phyloP scores from a whole-genome alignment of 805 yeast genomes.

The Kluyveromyces aestuarii region DNA sequence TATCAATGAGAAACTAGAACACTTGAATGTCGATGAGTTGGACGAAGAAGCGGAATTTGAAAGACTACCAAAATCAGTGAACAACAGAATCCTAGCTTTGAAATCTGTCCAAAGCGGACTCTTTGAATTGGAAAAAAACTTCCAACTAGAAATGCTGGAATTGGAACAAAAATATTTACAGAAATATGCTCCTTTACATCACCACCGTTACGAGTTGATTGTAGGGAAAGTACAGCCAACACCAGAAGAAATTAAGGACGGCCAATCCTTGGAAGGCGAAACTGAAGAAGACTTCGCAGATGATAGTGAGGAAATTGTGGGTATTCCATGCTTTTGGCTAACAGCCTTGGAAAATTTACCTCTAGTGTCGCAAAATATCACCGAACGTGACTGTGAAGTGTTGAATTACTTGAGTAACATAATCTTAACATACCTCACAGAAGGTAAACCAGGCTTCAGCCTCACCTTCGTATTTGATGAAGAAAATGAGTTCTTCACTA shows the following conservation, averaged over 20 bases:
- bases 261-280: constrained; percentile 54
- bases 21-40: background rate
- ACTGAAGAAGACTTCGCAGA: constrained; percentile 37
- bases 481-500: constrained; percentile 67
- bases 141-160: constrained; percentile 79
- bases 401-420: constrained; percentile 60
- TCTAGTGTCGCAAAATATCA: constrained; percentile 71
- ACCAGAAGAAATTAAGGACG: constrained; percentile 65
- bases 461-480: constrained; percentile 70
- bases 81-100: constrained; percentile 70
- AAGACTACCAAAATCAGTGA: constrained; percentile 60
- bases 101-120: constrained; percentile 75
- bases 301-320: constrained; percentile 41
- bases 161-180: constrained; percentile 72
- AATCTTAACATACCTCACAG: constrained; percentile 64
- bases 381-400: constrained; percentile 85
- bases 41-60: constrained; percentile 25
- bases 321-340: constrained; percentile 94
- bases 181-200: constrained; percentile 68
- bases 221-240: constrained; percentile 71
- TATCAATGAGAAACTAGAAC: constrained; percentile 1
- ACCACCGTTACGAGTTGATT: constrained; percentile 62
- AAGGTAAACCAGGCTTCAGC: constrained; percentile 68
- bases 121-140: constrained; percentile 78
- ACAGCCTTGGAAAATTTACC: constrained; percentile 86